Percentiles rank a stretch among this genome's conserved stretches.
These are phyloP conservation scores for Pseudogymnoascus sp. DNA, from an alignment of 2,329 filamentous ascomycete species.

Conservation along the genomic window DNA sequence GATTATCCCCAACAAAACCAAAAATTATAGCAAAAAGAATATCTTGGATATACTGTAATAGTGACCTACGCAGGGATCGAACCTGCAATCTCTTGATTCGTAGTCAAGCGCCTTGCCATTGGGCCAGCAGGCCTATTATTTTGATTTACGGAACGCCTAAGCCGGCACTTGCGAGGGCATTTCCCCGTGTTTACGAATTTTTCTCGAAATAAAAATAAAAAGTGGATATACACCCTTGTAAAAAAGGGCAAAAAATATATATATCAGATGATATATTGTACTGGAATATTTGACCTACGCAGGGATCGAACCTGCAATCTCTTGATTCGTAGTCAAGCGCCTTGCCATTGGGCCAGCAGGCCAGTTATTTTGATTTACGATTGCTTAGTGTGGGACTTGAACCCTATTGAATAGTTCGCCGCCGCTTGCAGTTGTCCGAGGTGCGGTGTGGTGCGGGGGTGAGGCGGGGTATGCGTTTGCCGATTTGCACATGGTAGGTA, in stretches of 20 bases:
- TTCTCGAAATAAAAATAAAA: background rate
- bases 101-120: constrained; percentile 52
- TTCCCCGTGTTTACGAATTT: background rate
- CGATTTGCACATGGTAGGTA: background rate
- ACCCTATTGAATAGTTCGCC: background rate
- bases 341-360: constrained; percentile 39
- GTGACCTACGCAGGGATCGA: constrained; percentile 23
- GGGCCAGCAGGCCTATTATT: constrained; percentile 33
- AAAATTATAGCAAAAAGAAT: background rate
- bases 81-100: constrained; percentile 37
- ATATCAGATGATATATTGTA: background rate
- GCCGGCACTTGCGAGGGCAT: background rate
- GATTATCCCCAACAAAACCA: background rate
- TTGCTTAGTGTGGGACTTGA: background rate
- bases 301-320: constrained; percentile 40
- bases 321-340: constrained; percentile 44
- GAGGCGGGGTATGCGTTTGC: background rate
- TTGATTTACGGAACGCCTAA: background rate
- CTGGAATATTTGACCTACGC: constrained; percentile 21
- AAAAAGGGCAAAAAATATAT: background rate
- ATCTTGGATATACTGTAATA: background rate
- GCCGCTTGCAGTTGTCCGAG: too few species aligned
- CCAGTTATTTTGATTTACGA: constrained; percentile 9
- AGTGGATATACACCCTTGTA: background rate
- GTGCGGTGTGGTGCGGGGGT: background rate